These are phyloP conservation scores for Melampsora larici-populina DNA, from an alignment of 1,284 basidiomycete genomes.

Conservation along the genomic window DNA sequence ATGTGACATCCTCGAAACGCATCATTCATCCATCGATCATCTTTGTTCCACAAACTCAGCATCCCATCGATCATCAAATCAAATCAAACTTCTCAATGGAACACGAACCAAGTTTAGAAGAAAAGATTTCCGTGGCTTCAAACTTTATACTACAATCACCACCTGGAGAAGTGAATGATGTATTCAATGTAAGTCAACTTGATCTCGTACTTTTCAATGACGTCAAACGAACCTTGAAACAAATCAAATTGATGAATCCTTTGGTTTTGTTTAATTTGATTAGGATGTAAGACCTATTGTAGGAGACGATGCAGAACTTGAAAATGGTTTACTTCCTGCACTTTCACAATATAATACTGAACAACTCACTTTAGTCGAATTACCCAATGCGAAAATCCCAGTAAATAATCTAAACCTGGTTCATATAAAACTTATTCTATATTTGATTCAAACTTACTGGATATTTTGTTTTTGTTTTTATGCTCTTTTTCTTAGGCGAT, in stretches of 20 bases:
- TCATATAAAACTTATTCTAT: too few species aligned
- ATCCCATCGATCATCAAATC: too few species aligned
- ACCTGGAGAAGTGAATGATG: slow-evolving; percentile 92
- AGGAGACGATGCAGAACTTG: slow-evolving; percentile 73
- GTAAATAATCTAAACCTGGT: slow-evolving; percentile 57
- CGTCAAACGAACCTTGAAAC: too few species aligned
- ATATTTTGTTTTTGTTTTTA: too few species aligned
- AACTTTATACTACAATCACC: slow-evolving; percentile 80
- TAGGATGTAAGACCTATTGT: slow-evolving; percentile 83
- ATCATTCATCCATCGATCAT: too few species aligned
- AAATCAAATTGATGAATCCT: too few species aligned
- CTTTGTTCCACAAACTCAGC: too few species aligned
- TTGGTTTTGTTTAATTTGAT: neutral
- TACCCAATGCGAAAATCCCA: slow-evolving; percentile 60
- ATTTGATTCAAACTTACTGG: too few species aligned
- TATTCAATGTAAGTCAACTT: slow-evolving; percentile 63
- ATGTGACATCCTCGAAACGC: too few species aligned
- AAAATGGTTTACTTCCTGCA: slow-evolving; percentile 70
- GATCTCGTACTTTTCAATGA: neutral
- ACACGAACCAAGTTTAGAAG: slow-evolving; percentile 45
- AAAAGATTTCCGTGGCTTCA: slow-evolving; percentile 60
- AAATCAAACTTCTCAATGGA: neutral
- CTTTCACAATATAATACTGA: slow-evolving; percentile 76
- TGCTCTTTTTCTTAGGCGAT: slow-evolving; percentile 44
- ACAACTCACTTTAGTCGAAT: slow-evolving; percentile 76